Conservation (phyloP, 805 yeast genomes). For the Huiozyma sinensis region DNA sequence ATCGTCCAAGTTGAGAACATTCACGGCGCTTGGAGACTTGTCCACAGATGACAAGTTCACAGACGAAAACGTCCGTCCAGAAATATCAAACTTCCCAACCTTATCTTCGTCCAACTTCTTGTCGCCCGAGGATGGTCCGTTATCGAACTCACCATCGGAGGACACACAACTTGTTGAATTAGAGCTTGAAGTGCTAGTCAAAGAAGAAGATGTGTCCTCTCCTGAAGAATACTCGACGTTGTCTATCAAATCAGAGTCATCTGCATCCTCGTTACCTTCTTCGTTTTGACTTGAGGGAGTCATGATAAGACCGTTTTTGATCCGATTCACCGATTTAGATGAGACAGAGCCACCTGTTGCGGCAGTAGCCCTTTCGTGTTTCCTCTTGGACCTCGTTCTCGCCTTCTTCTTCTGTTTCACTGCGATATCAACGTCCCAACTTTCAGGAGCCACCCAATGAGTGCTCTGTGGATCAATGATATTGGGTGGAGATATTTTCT, state of each 20-base stretch:
- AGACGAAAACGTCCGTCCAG: constrained; percentile 4
- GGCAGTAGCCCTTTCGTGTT: background rate
- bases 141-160: background rate
- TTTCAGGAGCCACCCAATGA: constrained; percentile 48
- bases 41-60: background rate
- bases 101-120: background rate
- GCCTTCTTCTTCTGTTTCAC: constrained; percentile 6
- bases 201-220: background rate
- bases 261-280: background rate
- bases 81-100: background rate
- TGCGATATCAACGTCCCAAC: constrained; percentile 44
- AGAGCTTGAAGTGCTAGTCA: background rate
- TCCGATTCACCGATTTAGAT: background rate
- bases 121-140: background rate
- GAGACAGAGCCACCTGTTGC: background rate
- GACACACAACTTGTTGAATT: background rate
- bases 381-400: constrained; percentile 2
- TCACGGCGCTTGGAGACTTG: background rate
- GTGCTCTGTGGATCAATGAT: background rate
- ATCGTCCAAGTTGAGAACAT: constrained; percentile 10
- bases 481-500: background rate
- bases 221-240: background rate
- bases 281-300: background rate
- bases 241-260: background rate
- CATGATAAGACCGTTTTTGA: background rate